phyloP scores from a whole-genome alignment of 768 basidiomycete genomes.

The Kwoniella dejecticola region DNA sequence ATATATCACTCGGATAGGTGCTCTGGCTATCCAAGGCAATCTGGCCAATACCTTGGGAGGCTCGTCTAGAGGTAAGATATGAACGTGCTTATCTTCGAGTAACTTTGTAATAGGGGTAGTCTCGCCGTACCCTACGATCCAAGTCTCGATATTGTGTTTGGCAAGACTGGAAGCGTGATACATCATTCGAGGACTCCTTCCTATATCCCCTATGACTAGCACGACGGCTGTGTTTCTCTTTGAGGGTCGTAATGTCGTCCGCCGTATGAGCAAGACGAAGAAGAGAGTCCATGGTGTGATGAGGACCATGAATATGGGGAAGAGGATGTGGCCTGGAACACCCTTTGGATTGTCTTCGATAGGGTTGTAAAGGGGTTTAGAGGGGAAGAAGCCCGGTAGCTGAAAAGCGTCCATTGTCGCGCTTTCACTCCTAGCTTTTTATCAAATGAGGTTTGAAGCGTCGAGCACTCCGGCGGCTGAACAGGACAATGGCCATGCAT shows the following conservation, averaged over 20 bases:
- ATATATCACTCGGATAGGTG: conserved; percentile 75
- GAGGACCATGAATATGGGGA: conserved; percentile 16
- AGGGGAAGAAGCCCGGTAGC: conserved; percentile 11
- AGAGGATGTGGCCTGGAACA: conserved; percentile 7
- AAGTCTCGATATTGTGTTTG: conserved; percentile 72
- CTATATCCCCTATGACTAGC: conserved; percentile 92
- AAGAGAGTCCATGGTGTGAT: conserved; percentile 16
- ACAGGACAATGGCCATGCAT: no score
- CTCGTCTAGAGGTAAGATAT: conserved; percentile 68
- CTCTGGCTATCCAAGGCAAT: conserved; percentile 62
- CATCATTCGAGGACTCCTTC: conserved; percentile 96
- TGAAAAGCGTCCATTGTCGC: not conserved
- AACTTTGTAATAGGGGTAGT: conserved; percentile 76
- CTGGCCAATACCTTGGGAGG: conserved; percentile 62
- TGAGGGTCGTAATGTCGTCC: conserved; percentile 10
- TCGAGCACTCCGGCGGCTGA: no score
- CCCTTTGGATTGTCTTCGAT: conserved; percentile 8
- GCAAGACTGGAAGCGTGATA: conserved; percentile 95
- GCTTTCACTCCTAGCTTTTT: no score
- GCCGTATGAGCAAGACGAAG: conserved; percentile 11
- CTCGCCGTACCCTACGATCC: conserved; percentile 80
- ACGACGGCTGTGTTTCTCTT: conserved; percentile 69
- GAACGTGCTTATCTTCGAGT: conserved; percentile 66
- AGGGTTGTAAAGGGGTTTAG: conserved; percentile 1
- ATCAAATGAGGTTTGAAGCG: no score